Conservation (phyloP, 164 flowering plant genomes). For the Taxillus chinensis region DNA sequence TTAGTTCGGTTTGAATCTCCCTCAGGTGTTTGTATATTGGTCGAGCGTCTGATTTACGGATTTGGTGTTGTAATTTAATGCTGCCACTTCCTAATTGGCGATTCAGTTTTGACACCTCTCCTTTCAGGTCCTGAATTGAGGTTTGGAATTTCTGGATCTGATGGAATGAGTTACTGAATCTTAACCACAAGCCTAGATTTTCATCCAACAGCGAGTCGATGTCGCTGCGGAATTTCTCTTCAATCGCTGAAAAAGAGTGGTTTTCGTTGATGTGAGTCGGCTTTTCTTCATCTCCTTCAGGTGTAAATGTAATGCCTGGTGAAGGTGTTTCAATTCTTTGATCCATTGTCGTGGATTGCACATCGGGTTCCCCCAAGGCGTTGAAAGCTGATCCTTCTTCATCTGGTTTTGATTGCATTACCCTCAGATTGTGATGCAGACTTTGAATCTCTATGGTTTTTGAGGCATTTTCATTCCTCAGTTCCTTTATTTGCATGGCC, state of each 20-base stretch:
- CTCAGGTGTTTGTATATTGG: conserved; percentile 49
- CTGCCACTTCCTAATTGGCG: conserved; percentile 12
- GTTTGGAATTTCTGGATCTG: conserved; percentile 60
- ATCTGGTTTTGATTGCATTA: conserved; percentile 10
- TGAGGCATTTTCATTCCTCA: conserved; percentile 31
- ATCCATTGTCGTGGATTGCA: conserved; percentile 5
- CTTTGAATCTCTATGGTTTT: conserved; percentile 51
- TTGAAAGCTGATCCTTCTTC: conserved; percentile 5
- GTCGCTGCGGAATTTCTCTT: conserved; percentile 45
- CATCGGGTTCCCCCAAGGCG: conserved; percentile 2
- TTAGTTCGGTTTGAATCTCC: conserved; percentile 51
- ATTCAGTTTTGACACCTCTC: conserved; percentile 27
- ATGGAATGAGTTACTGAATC: conserved; percentile 60
- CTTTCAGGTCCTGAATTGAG: conserved; percentile 39
- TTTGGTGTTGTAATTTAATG: conserved; percentile 13
- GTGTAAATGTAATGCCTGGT: not conserved
- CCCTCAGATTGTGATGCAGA: conserved; percentile 23
- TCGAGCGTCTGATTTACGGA: conserved; percentile 27
- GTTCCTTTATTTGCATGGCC: conserved; percentile 38
- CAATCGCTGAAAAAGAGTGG: conserved; percentile 18
- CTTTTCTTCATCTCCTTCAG: conserved; percentile 12
- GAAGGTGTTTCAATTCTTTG: conserved; percentile 2
- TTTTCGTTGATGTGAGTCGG: conserved; percentile 9
- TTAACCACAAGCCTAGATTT: conserved; percentile 69
- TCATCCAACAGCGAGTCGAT: conserved; percentile 61